These are phyloP conservation scores for Calonectria pseudoreteaudii DNA, from an alignment of 2,329 filamentous ascomycete genomes.

Conservation along the genomic window DNA sequence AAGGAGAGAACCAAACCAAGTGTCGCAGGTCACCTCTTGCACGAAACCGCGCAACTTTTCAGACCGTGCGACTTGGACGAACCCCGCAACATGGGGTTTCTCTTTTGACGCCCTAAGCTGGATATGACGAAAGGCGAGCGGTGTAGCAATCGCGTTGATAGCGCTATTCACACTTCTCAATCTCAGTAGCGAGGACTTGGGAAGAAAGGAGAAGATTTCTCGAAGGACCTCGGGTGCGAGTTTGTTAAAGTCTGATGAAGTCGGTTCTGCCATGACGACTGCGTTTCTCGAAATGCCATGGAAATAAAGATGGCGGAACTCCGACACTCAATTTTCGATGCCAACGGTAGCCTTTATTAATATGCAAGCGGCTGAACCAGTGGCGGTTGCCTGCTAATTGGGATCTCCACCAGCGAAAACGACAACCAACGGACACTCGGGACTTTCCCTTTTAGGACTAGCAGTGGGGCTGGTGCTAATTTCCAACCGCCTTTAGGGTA, in stretches of 20 bases:
- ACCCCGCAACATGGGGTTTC: not conserved
- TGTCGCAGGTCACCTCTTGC: not conserved
- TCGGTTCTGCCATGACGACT: not conserved
- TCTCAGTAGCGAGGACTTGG: not conserved
- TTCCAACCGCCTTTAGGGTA: not conserved
- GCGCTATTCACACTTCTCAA: not conserved
- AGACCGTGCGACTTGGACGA: not conserved
- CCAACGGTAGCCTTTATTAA: not conserved
- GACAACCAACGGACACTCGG: not conserved
- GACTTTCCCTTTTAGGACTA: not conserved
- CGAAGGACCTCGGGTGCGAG: not conserved
- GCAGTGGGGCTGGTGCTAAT: not conserved
- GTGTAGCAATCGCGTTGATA: not conserved
- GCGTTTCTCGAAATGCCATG: not conserved
- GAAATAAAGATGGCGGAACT: not conserved
- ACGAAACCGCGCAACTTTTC: not conserved
- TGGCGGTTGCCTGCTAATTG: not conserved
- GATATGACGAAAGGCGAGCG: not conserved
- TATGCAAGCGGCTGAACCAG: not conserved
- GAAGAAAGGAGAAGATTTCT: not conserved
- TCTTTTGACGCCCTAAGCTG: not conserved
- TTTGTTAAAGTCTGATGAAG: not conserved
- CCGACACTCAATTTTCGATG: not conserved
- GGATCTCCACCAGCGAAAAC: not conserved
- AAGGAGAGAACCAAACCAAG: not conserved